phyloP scores from a whole-genome alignment of 768 basidiomycete species.

The Pleurotus ostreatus region DNA sequence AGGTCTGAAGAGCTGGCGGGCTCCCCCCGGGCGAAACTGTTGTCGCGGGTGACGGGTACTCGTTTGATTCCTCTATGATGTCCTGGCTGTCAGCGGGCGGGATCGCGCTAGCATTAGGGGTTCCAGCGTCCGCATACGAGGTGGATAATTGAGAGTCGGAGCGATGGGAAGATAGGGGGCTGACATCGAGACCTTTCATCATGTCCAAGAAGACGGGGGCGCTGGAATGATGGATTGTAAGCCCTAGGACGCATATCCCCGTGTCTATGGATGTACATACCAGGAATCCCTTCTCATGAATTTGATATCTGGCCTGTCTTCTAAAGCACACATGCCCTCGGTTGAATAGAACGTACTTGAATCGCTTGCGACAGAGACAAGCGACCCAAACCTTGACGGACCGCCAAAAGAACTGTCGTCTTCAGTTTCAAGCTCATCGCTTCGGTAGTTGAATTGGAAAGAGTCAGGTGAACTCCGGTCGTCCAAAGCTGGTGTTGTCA shows the following conservation, averaged over 20 bases:
- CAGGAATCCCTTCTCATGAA: constrained; percentile 35
- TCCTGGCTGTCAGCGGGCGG: too few species aligned
- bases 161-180: constrained; percentile 12
- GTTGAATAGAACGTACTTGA: constrained; percentile 50
- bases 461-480: constrained; percentile 57
- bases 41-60: constrained; percentile 40
- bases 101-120: too few species aligned
- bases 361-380: constrained; percentile 58
- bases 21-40: constrained; percentile 38
- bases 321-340: constrained; percentile 31
- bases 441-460: constrained; percentile 33
- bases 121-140: too few species aligned
- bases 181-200: constrained; percentile 41
- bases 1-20: constrained; percentile 20
- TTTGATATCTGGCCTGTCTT: constrained; percentile 24
- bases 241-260: constrained; percentile 2
- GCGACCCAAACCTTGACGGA: constrained; percentile 57
- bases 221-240: constrained; percentile 28
- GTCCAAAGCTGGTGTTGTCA: constrained; percentile 44
- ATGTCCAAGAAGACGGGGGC: constrained; percentile 29
- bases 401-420: constrained; percentile 47
- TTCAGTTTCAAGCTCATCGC: constrained; percentile 42
- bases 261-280: constrained; percentile 21
- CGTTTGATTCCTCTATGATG: too few species aligned
- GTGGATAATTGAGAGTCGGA: constrained; percentile 17